These are phyloP conservation scores for Anthracocystis panici-leucophaei DNA, from an alignment of 1,284 basidiomycete species.

Conservation along the genomic window DNA sequence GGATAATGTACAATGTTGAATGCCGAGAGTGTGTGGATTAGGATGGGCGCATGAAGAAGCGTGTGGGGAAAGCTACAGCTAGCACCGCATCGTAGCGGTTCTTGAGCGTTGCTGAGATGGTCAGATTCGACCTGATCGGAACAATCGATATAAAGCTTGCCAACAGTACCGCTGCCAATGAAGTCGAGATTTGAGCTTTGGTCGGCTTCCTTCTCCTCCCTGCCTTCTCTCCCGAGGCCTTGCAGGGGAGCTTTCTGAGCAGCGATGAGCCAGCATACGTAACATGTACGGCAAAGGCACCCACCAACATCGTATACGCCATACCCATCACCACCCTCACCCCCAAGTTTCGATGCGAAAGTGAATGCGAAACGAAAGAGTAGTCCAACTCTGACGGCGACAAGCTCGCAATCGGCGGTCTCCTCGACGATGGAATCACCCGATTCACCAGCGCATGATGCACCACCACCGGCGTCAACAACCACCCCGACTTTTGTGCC, in stretches of 20 bases:
- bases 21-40: background rate
- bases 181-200: background rate
- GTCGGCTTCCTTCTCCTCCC: constrained; percentile 1
- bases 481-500: constrained; percentile 35
- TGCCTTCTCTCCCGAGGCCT: background rate
- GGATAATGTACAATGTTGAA: background rate
- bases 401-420: constrained; percentile 40
- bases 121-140: constrained; percentile 12
- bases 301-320: constrained; percentile 34
- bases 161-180: constrained; percentile 15
- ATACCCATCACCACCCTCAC: constrained; percentile 11
- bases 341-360: constrained; percentile 16
- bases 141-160: constrained; percentile 30
- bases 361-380: constrained; percentile 52
- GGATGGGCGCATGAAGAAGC: constrained; percentile 13
- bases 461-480: constrained; percentile 43
- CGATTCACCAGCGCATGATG: constrained; percentile 58
- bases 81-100: constrained; percentile 42
- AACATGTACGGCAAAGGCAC: constrained; percentile 37
- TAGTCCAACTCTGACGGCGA: constrained; percentile 63
- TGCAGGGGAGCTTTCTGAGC: constrained; percentile 2
- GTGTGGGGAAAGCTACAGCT: constrained; percentile 13
- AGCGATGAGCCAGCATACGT: constrained; percentile 20
- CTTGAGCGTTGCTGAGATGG: constrained; percentile 29
- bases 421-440: constrained; percentile 35